phyloP scores from a whole-genome alignment of 306 rosid species.

The Bauhinia variegata region DNA sequence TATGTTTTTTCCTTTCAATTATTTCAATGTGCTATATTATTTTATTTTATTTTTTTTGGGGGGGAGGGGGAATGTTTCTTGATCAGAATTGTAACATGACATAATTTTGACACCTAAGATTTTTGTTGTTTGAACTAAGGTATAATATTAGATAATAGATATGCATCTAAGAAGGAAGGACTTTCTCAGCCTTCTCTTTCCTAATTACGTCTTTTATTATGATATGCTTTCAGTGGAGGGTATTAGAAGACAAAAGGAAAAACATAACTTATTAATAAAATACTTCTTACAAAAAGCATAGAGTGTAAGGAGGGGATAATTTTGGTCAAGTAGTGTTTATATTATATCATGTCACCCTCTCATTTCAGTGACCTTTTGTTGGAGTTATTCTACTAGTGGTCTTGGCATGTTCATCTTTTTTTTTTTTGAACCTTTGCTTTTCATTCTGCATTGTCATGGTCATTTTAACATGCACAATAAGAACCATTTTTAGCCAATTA shows the following conservation, averaged over 20 bases:
- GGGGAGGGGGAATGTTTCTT: background rate
- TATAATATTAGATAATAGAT: background rate
- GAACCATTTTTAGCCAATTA: background rate
- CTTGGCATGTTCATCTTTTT: constrained; percentile 15
- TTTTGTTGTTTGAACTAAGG: constrained; percentile 7
- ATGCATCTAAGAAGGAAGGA: constrained; percentile 1
- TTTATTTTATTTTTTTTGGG: too few species aligned
- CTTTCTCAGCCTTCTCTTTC: constrained; percentile 6
- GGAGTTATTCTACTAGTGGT: constrained; percentile 4
- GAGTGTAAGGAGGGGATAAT: background rate
- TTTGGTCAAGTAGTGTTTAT: background rate
- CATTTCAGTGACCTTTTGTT: background rate
- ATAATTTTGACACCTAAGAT: constrained; percentile 10
- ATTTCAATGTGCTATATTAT: too few species aligned
- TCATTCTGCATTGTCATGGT: background rate
- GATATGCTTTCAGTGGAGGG: background rate
- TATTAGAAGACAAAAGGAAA: background rate
- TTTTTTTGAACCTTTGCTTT: background rate
- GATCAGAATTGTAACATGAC: background rate
- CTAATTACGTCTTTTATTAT: background rate
- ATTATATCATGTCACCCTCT: constrained; percentile 1
- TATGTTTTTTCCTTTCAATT: background rate
- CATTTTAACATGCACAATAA: background rate
- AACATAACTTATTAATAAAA: background rate
- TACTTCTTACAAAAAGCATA: background rate